These are phyloP conservation scores for Nicotiana knightiana DNA, from an alignment of 257 asterid genomes.

Conservation along the genomic window DNA sequence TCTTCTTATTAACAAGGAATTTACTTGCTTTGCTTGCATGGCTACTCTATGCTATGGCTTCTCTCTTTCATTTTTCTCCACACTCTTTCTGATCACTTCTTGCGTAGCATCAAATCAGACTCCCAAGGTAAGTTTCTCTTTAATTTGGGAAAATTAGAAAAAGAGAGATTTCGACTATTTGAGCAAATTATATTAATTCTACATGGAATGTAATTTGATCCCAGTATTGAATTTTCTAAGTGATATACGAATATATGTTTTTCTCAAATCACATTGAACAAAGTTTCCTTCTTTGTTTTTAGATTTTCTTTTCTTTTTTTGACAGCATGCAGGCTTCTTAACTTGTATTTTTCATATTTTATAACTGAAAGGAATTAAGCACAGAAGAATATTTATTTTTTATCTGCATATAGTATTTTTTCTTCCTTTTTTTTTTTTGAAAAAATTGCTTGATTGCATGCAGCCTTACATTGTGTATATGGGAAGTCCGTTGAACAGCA, in stretches of 20 bases:
- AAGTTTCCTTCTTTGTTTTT: too few relatives aligned
- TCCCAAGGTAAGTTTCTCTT: slow-evolving; percentile 6
- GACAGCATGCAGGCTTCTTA: neutral
- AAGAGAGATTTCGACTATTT: neutral
- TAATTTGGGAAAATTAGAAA: neutral
- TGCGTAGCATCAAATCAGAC: neutral
- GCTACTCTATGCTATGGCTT: slow-evolving; percentile 10
- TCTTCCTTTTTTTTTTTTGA: too few relatives aligned
- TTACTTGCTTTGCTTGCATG: neutral
- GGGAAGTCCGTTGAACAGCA: slow-evolving; percentile 50
- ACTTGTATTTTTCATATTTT: too few relatives aligned
- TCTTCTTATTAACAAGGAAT: neutral
- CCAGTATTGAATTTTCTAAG: neutral
- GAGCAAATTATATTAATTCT: neutral
- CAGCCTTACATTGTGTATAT: slow-evolving; percentile 73
- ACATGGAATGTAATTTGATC: neutral
- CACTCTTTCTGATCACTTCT: neutral
- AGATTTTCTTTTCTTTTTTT: too few relatives aligned
- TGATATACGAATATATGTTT: neutral
- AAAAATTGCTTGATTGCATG: neutral
- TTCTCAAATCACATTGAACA: neutral
- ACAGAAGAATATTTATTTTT: too few relatives aligned
- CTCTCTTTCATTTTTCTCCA: slow-evolving; percentile 3
- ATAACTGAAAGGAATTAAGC: too few relatives aligned
- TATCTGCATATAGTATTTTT: too few relatives aligned